A percentile compares a stretch with the other conserved stretches of the same genome.
Conservation (phyloP, 2,329 filamentous ascomycete species). For the Colletotrichum nymphaeae region DNA sequence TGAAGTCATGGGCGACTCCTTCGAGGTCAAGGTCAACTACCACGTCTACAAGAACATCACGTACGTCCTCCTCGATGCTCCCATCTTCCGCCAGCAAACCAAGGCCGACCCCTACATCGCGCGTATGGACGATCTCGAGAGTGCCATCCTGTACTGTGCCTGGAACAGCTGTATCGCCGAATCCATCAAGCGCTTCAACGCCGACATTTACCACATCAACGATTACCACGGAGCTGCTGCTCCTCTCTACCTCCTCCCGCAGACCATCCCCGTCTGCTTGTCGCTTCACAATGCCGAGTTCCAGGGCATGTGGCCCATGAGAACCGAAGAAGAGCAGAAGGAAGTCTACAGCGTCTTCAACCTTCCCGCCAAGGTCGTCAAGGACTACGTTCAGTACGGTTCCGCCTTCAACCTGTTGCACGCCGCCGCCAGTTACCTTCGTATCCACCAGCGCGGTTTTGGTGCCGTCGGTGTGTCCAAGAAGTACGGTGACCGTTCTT, state of each 20-base stretch:
- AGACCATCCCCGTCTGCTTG: slow-evolving; percentile 70
- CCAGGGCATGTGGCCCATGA: slow-evolving; percentile 76
- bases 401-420: slow-evolving; percentile 77
- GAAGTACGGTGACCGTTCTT: slow-evolving; percentile 75
- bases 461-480: slow-evolving; percentile 76
- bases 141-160: slow-evolving; percentile 75
- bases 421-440: slow-evolving; percentile 73
- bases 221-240: slow-evolving; percentile 74
- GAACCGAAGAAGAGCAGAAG: slow-evolving; percentile 68
- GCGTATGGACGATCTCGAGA: slow-evolving; percentile 77
- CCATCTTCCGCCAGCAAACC: slow-evolving; percentile 73
- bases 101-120: slow-evolving; percentile 73
- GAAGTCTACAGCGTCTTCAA: slow-evolving; percentile 76
- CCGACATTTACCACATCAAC: slow-evolving; percentile 75
- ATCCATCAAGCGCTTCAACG: slow-evolving; percentile 69
- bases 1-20: slow-evolving; percentile 69
- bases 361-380: slow-evolving; percentile 65
- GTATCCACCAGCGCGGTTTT: slow-evolving; percentile 75
- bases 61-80: slow-evolving; percentile 74
- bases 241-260: slow-evolving; percentile 72
- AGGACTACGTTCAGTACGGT: slow-evolving; percentile 74
- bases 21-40: slow-evolving; percentile 73
- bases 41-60: slow-evolving; percentile 74
- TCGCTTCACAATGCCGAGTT: slow-evolving; percentile 78
- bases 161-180: slow-evolving; percentile 79